These are phyloP conservation scores for Russula olivacea DNA, from an alignment of 768 basidiomycete species.

Conservation along the genomic window DNA sequence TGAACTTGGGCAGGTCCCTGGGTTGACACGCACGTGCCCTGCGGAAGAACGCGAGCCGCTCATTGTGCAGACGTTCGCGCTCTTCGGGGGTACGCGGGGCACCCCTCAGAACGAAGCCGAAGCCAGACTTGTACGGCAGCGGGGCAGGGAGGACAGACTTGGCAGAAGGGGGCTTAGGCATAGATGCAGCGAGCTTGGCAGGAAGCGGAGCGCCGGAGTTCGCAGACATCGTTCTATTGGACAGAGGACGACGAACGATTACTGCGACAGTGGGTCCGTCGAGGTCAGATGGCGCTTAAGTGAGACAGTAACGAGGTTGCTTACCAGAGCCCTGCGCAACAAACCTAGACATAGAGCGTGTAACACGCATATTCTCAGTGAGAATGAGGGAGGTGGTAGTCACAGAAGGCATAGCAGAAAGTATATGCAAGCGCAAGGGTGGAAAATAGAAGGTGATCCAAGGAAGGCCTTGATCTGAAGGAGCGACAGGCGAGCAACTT, in stretches of 20 bases:
- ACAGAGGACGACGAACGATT: constrained; percentile 16
- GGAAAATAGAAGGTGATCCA: not conserved
- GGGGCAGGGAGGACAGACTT: not conserved
- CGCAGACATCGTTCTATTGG: not conserved
- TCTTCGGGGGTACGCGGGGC: constrained; percentile 3
- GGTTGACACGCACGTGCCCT: not conserved
- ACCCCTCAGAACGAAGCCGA: constrained; percentile 9
- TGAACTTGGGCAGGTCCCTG: constrained; percentile 2
- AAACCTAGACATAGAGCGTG: constrained; percentile 11
- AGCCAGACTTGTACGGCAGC: constrained; percentile 11
- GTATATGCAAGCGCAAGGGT: not conserved
- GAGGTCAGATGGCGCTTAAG: not conserved
- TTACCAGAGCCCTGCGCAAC: constrained; percentile 7
- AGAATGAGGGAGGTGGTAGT: constrained; percentile 14
- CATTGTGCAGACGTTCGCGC: constrained; percentile 15
- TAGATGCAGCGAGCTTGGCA: not conserved
- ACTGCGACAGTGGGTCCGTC: not conserved
- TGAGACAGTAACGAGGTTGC: not conserved
- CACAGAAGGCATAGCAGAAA: constrained; percentile 7
- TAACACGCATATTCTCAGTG: constrained; percentile 17
- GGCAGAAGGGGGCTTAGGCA: not conserved
- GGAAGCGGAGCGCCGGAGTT: not conserved
- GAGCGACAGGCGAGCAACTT: not conserved
- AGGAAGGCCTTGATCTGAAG: not conserved
- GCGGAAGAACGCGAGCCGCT: constrained; percentile 18